Percentiles rank a stretch among this genome's conserved stretches.
Evolutionary conservation across 176 grass and related monocot species (phyloP).

Genomic region (Musa troglodytarum): DNA sequence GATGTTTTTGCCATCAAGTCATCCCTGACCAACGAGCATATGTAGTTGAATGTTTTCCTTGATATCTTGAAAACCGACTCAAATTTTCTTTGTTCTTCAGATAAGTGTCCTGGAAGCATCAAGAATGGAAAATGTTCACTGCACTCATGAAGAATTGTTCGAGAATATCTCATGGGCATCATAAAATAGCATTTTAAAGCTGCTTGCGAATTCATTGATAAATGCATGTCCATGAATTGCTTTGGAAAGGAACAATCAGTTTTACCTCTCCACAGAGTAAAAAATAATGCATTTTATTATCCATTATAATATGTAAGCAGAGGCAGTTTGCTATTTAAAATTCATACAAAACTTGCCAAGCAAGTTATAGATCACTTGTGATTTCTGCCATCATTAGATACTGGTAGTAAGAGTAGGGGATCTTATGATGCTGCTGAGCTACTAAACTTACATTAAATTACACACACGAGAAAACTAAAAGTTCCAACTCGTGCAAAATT

Average conservation of each 20-base stretch:
- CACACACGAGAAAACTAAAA: neutral
- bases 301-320: neutral
- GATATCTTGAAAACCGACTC: neutral
- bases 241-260: too few species aligned
- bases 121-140: neutral
- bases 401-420: too few species aligned
- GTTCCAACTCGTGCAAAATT: neutral
- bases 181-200: neutral
- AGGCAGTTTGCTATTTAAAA: neutral
- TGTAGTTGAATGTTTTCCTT: neutral
- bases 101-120: neutral
- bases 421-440: neutral
- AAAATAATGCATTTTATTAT: too few species aligned
- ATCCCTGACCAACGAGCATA: neutral
- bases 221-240: too few species aligned
- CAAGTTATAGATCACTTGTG: neutral
- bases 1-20: neutral
- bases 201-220: neutral
- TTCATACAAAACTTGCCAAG: neutral
- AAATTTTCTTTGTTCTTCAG: neutral
- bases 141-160: neutral
- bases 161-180: neutral
- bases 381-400: too few species aligned
- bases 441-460: neutral
- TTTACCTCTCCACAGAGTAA: too few species aligned